A percentile compares a stretch with the other conserved stretches of the same genome.
These are phyloP conservation scores for Boletus edulis DNA, from an alignment of 768 basidiomycete genomes.

Conservation along the genomic window DNA sequence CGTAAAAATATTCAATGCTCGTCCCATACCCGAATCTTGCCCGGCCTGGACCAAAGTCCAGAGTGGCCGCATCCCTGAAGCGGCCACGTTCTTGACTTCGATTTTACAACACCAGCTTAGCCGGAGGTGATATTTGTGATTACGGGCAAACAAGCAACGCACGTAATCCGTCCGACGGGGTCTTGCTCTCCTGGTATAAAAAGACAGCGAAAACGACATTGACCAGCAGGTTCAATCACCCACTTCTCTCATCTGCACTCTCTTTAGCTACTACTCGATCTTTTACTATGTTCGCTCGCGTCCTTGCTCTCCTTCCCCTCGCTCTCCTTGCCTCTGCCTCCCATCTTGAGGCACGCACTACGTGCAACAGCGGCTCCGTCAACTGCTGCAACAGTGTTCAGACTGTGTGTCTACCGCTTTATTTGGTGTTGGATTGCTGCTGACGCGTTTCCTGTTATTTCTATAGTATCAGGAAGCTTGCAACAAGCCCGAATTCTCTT, in stretches of 20 bases:
- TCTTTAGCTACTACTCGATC: neutral
- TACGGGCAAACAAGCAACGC: no score
- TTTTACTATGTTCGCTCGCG: constrained; percentile 15
- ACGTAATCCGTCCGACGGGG: constrained; percentile 5
- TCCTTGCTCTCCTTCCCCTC: constrained; percentile 17
- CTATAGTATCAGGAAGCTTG: no score
- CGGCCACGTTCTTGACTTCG: neutral
- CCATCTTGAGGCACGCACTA: neutral
- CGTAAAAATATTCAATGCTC: neutral
- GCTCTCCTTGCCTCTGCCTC: constrained; percentile 14
- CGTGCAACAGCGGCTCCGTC: no score
- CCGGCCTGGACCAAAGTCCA: neutral
- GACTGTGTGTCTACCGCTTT: no score
- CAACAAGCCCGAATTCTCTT: no score
- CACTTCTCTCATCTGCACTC: neutral
- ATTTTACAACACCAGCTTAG: constrained; percentile 1
- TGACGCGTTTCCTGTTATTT: no score
- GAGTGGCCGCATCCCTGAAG: neutral
- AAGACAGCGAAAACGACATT: neutral
- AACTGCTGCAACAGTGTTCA: no score
- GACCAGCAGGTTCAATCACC: neutral
- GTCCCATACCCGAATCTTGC: neutral
- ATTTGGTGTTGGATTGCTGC: no score
- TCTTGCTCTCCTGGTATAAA: constrained; percentile 14
- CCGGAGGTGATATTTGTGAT: neutral